Percentiles rank a stretch among this genome's conserved stretches.
These are phyloP conservation scores for Cladosporium sp. DNA, from an alignment of 2,329 filamentous ascomycete species.

Conservation along the genomic window DNA sequence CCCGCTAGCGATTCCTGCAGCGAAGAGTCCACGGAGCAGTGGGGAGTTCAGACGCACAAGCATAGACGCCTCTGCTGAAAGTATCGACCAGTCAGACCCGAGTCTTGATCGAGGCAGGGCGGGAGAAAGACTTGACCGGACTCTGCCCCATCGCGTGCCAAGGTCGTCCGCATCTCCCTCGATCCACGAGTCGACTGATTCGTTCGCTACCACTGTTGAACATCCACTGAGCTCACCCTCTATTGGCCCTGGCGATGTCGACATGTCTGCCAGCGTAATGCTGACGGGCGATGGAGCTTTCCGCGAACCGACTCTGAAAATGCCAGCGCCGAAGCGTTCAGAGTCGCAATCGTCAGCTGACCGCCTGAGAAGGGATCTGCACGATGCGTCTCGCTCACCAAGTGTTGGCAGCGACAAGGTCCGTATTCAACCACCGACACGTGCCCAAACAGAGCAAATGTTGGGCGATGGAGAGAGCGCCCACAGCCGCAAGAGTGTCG, in stretches of 20 bases:
- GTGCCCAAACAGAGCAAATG: slow-evolving; percentile 23
- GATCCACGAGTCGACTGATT: slow-evolving; percentile 65
- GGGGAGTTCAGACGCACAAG: slow-evolving; percentile 42
- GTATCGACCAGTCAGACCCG: slow-evolving; percentile 30
- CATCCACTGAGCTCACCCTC: slow-evolving; percentile 20
- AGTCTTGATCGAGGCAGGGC: slow-evolving; percentile 44
- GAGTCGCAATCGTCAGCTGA: slow-evolving; percentile 23
- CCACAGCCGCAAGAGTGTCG: slow-evolving; percentile 1
- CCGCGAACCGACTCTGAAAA: slow-evolving; percentile 64
- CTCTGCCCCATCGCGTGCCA: slow-evolving; percentile 48
- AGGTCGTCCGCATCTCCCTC: slow-evolving; percentile 47
- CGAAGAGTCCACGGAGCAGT: slow-evolving; percentile 38
- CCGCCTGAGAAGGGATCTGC: slow-evolving; percentile 29
- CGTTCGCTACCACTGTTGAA: slow-evolving; percentile 49
- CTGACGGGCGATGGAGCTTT: slow-evolving; percentile 84
- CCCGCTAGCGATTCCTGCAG: slow-evolving; percentile 34
- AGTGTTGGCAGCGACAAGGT: slow-evolving; percentile 25
- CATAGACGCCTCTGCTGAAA: slow-evolving; percentile 29
- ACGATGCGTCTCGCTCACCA: slow-evolving; percentile 33
- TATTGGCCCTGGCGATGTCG: slow-evolving; percentile 15
- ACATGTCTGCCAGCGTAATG: slow-evolving; percentile 81
- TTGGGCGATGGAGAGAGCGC: slow-evolving; percentile 2
- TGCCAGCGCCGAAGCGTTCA: slow-evolving; percentile 20
- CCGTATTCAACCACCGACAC: slow-evolving; percentile 26
- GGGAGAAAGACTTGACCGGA: neutral